Base-by-base conservation (phyloP, 495 filamentous ascomycete species). In the Tuber microsphaerosporum region DNA sequence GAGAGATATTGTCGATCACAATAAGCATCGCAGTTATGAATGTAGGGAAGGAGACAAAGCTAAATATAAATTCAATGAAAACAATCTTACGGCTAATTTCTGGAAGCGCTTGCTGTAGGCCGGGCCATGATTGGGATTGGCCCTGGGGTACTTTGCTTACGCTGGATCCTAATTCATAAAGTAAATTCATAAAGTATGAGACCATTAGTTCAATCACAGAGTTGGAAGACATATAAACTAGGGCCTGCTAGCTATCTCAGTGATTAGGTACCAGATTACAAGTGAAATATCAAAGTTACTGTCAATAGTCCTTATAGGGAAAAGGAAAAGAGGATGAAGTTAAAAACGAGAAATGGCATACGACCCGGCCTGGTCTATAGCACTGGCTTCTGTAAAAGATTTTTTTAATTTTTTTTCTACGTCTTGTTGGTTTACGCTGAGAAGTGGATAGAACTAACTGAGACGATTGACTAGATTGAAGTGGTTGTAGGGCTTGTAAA, bases 11-110 rank as follows among this genome's bases (percentile, higher is more conserved):
- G 22, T 8, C 22, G 12, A n/a, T 9, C 22, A 20, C 22, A 26
- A 56, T 56, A 14, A 1, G 19, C 69, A 22, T 75, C 73, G 12
- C 72, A 73, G 26, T 31, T 20, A 73, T 74, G 61, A 44, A 44
- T 37, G 46, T 46, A 68, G 34, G 69, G 39, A 37, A n/a, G n/a
- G 65, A 45, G 46, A 45, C 61, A 74, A 39, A 73, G 34, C 14
- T 20, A 43, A 7, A 43, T 19, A 71, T 8, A n/a, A 43, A 41
- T 45, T 65, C 70, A 41, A 39, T 48, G 48, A 72, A 43, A 72
- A n/a, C n/a, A 31, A 5, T 65, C 26, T 31, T 6, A 4, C 14
- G 0, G 56, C 3, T 65, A 14, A 12, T 17, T 31, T 65, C n/a
- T 34, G 56, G 14, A 1, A 7, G 26, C 1, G 2, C 9, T 31